Percentiles rank a stretch among this genome's conserved stretches.
These are phyloP conservation scores for Sugiyamaella chiloensis DNA, from an alignment of 805 yeast genomes.

Conservation along the genomic window DNA sequence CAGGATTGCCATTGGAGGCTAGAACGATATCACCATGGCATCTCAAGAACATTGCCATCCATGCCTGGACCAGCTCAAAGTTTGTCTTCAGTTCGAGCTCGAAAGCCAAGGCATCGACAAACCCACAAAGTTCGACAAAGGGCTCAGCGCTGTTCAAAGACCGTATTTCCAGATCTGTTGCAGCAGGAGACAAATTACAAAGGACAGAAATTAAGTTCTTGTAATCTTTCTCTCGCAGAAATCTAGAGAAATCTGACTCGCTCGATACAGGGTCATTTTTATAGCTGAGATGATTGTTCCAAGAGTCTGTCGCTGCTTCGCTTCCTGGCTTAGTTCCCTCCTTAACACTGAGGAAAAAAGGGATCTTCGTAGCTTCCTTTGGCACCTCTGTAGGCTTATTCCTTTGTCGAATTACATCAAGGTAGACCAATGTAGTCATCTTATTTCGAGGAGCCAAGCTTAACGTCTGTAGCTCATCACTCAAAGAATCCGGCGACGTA, in stretches of 20 bases:
- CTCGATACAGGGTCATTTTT: slow-evolving; percentile 6
- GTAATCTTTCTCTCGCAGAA: slow-evolving; percentile 58
- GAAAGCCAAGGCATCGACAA: slow-evolving; percentile 61
- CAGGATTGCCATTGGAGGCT: slow-evolving; percentile 25
- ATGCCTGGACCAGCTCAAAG: slow-evolving; percentile 78
- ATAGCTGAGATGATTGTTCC: slow-evolving; percentile 11
- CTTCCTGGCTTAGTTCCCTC: slow-evolving; percentile 44
- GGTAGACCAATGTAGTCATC: slow-evolving; percentile 70
- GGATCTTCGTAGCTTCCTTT: slow-evolving; percentile 74
- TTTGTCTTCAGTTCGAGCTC: slow-evolving; percentile 58
- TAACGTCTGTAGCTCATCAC: slow-evolving; percentile 61
- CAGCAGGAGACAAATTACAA: slow-evolving; percentile 64
- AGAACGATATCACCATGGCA: slow-evolving; percentile 79
- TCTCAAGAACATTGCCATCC: slow-evolving; percentile 68
- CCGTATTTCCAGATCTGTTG: slow-evolving; percentile 81
- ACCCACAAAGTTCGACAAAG: slow-evolving; percentile 58
- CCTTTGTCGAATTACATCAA: slow-evolving; percentile 80
- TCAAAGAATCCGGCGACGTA: slow-evolving; percentile 55
- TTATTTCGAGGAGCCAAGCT: slow-evolving; percentile 75
- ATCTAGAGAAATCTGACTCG: slow-evolving; percentile 62
- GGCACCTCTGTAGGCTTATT: slow-evolving; percentile 89
- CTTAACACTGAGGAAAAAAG: slow-evolving; percentile 75
- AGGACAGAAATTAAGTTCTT: slow-evolving; percentile 53
- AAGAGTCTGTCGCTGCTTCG: slow-evolving; percentile 25
- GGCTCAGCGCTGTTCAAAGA: slow-evolving; percentile 66